Conservation (phyloP, 305 asterid genomes). For the Coffea humblotiana region DNA sequence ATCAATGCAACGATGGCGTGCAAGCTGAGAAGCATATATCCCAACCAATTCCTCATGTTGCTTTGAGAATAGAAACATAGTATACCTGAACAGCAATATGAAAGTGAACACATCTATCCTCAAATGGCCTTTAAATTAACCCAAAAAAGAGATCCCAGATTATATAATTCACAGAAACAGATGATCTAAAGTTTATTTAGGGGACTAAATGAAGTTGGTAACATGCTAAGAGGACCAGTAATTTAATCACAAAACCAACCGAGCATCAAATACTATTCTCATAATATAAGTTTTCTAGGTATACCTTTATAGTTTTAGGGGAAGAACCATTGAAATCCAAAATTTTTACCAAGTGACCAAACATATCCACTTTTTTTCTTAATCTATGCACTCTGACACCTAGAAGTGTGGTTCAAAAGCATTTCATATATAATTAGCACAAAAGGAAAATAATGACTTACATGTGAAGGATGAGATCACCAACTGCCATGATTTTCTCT, state of each 20-base stretch:
- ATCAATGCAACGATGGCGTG: conserved; percentile 91
- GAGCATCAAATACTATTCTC: background rate
- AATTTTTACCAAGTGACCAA: background rate
- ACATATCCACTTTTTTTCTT: background rate
- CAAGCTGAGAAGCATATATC: conserved; percentile 94
- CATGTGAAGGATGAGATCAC: conserved; percentile 96
- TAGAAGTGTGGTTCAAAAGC: background rate
- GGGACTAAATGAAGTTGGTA: background rate
- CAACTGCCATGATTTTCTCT: conserved; percentile 88
- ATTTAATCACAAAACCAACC: background rate
- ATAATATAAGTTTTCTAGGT: background rate
- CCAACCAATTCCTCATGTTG: conserved; percentile 97
- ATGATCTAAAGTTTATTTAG: background rate
- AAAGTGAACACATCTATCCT: conserved; percentile 3
- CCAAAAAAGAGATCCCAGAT: background rate
- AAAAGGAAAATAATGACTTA: conserved; percentile 34
- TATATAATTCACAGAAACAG: background rate
- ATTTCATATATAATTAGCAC: background rate
- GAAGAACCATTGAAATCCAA: background rate
- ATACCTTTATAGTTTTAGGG: background rate
- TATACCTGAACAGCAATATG: conserved; percentile 62
- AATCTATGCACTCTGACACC: background rate
- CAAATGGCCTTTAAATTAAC: background rate
- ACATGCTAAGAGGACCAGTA: background rate
- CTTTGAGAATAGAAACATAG: conserved; percentile 85